Conservation (phyloP, 1,284 basidiomycete genomes). For the Melampsora americana region DNA sequence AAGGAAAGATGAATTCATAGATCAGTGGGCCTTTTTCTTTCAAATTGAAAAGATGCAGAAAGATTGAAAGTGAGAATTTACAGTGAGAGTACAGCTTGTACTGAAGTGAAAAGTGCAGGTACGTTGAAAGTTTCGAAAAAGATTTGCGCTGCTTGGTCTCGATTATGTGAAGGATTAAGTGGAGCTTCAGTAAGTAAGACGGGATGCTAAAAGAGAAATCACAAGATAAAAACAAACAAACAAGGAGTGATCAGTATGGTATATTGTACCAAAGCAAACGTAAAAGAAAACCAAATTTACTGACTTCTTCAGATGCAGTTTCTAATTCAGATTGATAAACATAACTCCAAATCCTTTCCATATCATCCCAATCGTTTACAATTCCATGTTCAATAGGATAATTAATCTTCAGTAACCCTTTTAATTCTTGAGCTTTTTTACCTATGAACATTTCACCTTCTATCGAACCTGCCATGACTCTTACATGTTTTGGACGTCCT, state of each 20-base stretch:
- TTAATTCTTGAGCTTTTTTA: slow-evolving; percentile 83
- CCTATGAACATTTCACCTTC: slow-evolving; percentile 93
- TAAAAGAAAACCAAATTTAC: slow-evolving; percentile 50
- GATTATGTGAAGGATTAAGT: slow-evolving; percentile 86
- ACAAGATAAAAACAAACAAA: background rate
- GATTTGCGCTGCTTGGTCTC: slow-evolving; percentile 92
- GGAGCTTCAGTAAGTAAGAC: slow-evolving; percentile 92
- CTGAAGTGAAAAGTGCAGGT: slow-evolving; percentile 91
- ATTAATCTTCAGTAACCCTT: slow-evolving; percentile 90
- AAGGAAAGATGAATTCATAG: slow-evolving; percentile 10
- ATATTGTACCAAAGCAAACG: background rate
- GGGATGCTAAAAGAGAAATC: slow-evolving; percentile 71
- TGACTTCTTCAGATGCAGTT: slow-evolving; percentile 89
- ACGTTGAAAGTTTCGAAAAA: slow-evolving; percentile 99
- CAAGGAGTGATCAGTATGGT: background rate
- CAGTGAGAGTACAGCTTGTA: slow-evolving; percentile 95
- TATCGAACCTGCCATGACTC: slow-evolving; percentile 88
- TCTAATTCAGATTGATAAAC: slow-evolving; percentile 91
- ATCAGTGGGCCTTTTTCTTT: background rate
- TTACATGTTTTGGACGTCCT: slow-evolving; percentile 88
- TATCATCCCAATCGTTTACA: slow-evolving; percentile 93
- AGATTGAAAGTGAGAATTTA: slow-evolving; percentile 56
- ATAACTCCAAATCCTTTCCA: slow-evolving; percentile 97
- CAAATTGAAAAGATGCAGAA: slow-evolving; percentile 30
- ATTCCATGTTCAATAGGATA: slow-evolving; percentile 80